Evolutionary conservation across 1,284 basidiomycete species (phyloP), one percentile per base, ranked within the genome.

Genomic region (Ceratobasidium sp.): DNA sequence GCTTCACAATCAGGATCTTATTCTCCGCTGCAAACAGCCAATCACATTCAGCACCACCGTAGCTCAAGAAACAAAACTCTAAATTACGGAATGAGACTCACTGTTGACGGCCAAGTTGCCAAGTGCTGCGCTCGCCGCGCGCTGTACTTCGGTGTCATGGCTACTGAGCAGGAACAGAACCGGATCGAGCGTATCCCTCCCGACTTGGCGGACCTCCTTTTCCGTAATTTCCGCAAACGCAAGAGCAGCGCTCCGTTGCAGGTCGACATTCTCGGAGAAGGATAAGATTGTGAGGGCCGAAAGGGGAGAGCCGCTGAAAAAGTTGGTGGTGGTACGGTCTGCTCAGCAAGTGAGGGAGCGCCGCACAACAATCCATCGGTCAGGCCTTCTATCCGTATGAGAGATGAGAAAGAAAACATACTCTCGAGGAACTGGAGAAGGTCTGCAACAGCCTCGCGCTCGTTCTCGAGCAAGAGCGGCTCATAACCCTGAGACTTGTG

Each of bases 211-310:
- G 71, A 99, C 97, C 86, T 99, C 98, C 88, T 99, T 99, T 88
- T 99, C 98, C 23, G 98, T 99, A 81, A 99, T 99, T 86, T 99
- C 98, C 67, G 98, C 98, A 84, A 99, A 99, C 0, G 98, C 98
- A 65, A 99, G 90, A 3, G 98, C 98, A 1, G 98, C 98, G 81
- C 96, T 98, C 68, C 98, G 92, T 87, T 99, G 98, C 50, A 99
- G 89, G 87, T 99, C 98, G 82, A 99, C 98, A 87, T 99, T 99
- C 88, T 99, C 98, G 46, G 95, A 97, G 88, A 99, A 99, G 17
- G 96, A 98, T 80, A 99, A 93, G 78, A 96, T 99, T 15, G 97
- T 99, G 79, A 99, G 89, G 61, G 98, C 96, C 74, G 93, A 90
- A 77, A 99, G 91, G 23, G 98, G 97, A 38, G 94, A 93, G 73